Evolutionary conservation across 805 yeast genomes (phyloP).

Genomic region (Nakazawaea wyomingensis): DNA sequence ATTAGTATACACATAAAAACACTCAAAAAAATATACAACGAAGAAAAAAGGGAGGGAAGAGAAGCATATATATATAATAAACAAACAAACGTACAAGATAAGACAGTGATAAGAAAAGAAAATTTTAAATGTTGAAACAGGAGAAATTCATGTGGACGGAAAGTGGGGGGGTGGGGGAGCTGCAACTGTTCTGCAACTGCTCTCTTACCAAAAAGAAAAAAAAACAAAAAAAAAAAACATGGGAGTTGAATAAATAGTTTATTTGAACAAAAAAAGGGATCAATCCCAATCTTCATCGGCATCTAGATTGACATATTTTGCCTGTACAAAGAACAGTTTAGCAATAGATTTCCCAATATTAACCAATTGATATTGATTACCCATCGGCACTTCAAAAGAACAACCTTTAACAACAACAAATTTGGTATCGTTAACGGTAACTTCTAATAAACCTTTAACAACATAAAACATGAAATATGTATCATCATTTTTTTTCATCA

Average conservation of each 20-base stretch:
- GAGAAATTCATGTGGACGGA: too few relatives aligned
- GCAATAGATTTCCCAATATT: slow-evolving; percentile 57
- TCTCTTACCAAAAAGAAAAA: too few relatives aligned
- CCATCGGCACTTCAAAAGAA: slow-evolving; percentile 76
- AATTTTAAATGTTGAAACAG: too few relatives aligned
- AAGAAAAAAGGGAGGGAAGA: too few relatives aligned
- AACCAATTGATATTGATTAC: slow-evolving; percentile 62
- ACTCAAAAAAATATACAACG: too few relatives aligned
- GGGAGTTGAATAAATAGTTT: background rate
- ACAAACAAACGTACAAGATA: too few relatives aligned
- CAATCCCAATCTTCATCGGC: slow-evolving; percentile 19
- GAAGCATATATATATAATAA: too few relatives aligned
- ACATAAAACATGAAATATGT: slow-evolving; percentile 74
- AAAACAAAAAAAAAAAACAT: too few relatives aligned
- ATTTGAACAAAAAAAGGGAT: background rate
- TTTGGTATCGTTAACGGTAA: slow-evolving; percentile 49
- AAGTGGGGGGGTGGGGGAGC: too few relatives aligned
- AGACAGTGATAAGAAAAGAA: too few relatives aligned
- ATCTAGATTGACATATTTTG: slow-evolving; percentile 35
- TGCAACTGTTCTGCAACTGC: too few relatives aligned
- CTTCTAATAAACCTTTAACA: slow-evolving; percentile 64
- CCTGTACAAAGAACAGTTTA: slow-evolving; percentile 71
- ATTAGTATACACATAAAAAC: too few relatives aligned
- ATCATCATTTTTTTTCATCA: slow-evolving; percentile 55
- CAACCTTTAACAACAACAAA: slow-evolving; percentile 70